Percentiles rank a stretch among this genome's conserved stretches.
Conservation (phyloP, 1,139 yeast species). For the Hansenula sp. region DNA sequence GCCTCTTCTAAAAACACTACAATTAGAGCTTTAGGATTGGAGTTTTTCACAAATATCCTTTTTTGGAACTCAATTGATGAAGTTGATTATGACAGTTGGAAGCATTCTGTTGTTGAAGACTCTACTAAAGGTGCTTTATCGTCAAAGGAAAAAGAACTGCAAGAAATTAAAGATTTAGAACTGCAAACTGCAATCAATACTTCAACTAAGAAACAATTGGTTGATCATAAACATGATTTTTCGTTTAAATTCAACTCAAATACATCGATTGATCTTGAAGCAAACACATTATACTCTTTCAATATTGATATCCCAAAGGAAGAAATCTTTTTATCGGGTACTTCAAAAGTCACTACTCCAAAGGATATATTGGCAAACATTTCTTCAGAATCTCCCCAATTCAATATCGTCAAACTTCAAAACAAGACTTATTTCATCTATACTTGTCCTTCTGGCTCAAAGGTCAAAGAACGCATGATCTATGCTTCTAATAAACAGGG, state of each 20-base stretch:
- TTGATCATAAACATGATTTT: slow-evolving; percentile 19
- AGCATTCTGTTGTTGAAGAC: slow-evolving; percentile 12
- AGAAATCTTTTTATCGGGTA: slow-evolving; percentile 27
- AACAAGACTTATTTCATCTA: slow-evolving; percentile 52
- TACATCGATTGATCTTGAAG: slow-evolving; percentile 11
- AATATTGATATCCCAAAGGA: slow-evolving; percentile 34
- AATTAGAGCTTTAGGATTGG: slow-evolving; percentile 68
- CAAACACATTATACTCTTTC: slow-evolving; percentile 29
- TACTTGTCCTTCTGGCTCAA: slow-evolving; percentile 87
- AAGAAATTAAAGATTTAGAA: slow-evolving; percentile 34
- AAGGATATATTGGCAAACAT: slow-evolving; percentile 26
- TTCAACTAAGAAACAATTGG: slow-evolving; percentile 17
- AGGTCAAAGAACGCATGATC: slow-evolving; percentile 87
- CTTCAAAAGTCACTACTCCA: slow-evolving; percentile 19
- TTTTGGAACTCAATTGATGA: slow-evolving; percentile 64
- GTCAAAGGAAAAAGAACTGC: slow-evolving; percentile 19
- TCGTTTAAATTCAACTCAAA: slow-evolving; percentile 22
- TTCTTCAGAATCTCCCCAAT: slow-evolving; percentile 47
- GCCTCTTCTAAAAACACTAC: slow-evolving; percentile 85
- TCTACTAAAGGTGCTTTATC: slow-evolving; percentile 12
- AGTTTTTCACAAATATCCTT: slow-evolving; percentile 49
- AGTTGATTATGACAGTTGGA: slow-evolving; percentile 48
- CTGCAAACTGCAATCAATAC: slow-evolving; percentile 22
- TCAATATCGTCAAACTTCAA: slow-evolving; percentile 47
- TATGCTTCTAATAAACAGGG: slow-evolving; percentile 83